phyloP scores from a whole-genome alignment of 2,329 filamentous ascomycete genomes.

The Chalara sp. region DNA sequence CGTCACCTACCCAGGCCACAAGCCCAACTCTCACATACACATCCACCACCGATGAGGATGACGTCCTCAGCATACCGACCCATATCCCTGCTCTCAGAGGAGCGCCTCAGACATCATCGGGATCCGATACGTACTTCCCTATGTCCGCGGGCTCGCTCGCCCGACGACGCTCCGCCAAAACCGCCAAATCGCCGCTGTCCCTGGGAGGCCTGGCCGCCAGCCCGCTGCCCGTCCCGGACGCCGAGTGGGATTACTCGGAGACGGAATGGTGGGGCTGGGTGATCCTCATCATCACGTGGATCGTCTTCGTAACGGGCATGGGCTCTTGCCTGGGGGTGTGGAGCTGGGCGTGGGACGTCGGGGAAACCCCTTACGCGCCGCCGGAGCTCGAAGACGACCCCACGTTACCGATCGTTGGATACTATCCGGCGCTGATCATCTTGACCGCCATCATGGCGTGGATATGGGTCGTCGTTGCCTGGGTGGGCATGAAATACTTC shows the following conservation, averaged over 20 bases:
- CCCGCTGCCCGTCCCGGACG: conserved; percentile 38
- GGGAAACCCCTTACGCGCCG: conserved; percentile 89
- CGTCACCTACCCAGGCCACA: conserved; percentile 31
- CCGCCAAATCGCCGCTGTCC: conserved; percentile 52
- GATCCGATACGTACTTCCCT: conserved; percentile 58
- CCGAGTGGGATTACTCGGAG: conserved; percentile 83
- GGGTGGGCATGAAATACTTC: conserved; percentile 99
- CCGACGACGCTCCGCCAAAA: conserved; percentile 24
- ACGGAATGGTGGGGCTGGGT: conserved; percentile 99
- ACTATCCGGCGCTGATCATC: conserved; percentile 92
- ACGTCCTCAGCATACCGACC: conserved; percentile 57
- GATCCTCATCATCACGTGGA: conserved; percentile 82
- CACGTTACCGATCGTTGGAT: conserved; percentile 90
- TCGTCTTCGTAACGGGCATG: conserved; percentile 95
- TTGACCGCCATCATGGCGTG: conserved; percentile 94
- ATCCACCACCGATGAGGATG: conserved; percentile 81
- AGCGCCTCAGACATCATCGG: conserved; percentile 41
- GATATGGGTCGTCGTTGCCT: conserved; percentile 97
- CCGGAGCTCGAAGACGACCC: conserved; percentile 93
- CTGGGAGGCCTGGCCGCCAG: conserved; percentile 45
- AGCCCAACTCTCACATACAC: conserved; percentile 55
- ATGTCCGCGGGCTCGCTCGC: conserved; percentile 30
- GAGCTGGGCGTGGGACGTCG: conserved; percentile 99
- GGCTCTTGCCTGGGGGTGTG: conserved; percentile 90
- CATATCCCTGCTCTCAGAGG: conserved; percentile 36